Base-by-base conservation (phyloP, 108 stramenopile genomes). In the Nitzschia sp. region DNA sequence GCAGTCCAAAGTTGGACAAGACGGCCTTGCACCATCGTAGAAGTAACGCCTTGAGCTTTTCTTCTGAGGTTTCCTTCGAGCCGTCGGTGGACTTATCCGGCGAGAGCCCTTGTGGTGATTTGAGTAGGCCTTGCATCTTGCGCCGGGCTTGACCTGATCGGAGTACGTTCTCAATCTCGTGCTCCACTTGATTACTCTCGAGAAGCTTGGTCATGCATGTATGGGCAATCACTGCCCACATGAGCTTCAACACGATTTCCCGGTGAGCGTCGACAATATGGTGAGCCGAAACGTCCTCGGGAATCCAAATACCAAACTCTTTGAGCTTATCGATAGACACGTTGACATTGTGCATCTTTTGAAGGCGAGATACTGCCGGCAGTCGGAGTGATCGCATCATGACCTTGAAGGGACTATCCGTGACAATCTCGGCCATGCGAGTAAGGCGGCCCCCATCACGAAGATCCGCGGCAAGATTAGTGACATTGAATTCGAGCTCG, bases 391-490 rank as follows among this genome's bases (percentile, higher is more conserved):
- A 53, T 21, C 46, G 21, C 28, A 96, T 80, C 13, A 92, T 6
- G 11, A 79, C 64, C 48, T 78, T 75, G 21, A 59, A 53, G 33
- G 76, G 72, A 3, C 58, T 35, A 29, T 79, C 49, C 1, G 90
- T 68, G 2, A 93, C 35, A 31, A 91, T 78, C 58, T 97, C 94
- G 15, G 90, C 69, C 77, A 96, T 61, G 25, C 96, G 82, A 0
- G 89, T 82, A 30, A 99, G 72, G 24, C 95, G 71, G 18, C 93
- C 89, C 8, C 98, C 98, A 74, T 99, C 98, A 31, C 96, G 88
- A 9, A 99, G 82, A 85, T 99, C 98, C 1, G 77, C 64, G 0
- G 95, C 93, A 13, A 99, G 60, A 71, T 97, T 95, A 0, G 46
- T 51, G 33, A 98, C 80, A 24, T 31, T 38, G 67, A 92, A 96